Evolutionary conservation across 495 filamentous ascomycete genomes (phyloP), one percentile per base, ranked within the genome.

Genomic region (Trichocladium antarcticum): DNA sequence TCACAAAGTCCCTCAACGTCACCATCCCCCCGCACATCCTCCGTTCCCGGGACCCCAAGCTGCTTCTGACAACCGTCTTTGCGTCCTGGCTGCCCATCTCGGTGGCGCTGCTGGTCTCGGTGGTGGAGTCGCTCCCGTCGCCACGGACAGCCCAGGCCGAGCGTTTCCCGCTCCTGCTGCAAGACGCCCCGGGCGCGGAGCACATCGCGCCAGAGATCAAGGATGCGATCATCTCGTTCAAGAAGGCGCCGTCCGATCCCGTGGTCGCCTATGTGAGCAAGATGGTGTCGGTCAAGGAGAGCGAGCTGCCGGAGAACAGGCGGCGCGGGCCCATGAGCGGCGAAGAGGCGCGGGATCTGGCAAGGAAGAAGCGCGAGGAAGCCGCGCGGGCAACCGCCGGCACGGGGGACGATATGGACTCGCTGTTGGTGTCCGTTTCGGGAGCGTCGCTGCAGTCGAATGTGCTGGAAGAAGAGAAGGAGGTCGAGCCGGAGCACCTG

Each of bases 241-340:
- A 84, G 54, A 79, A 77, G 4, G 67, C 65, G 1, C 66, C 74
- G 8, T 74, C 78, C 0, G 83, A 83, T 40, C 90, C 92, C 2
- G 81, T 93, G 3, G 86, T 97, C 6, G 92, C 89, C 9, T 99
- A 93, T 55, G 87, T 99, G 36, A 96, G 89, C 66, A 99, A 99
- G 66, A 94, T 99, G 89, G 85, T 95, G 17, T 88, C 92, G 1
- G 78, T 97, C 15, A 89, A 87, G 1, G 86, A 89, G 57, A 95
- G 86, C 58, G 89, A 97, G 52, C 74, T 99, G 15, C 80, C 81
- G 1, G 74, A 87, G 43, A 87, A 89, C 51, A 90, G 81, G 59
- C 78, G 84, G 22, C 78, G 82, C 7, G 83, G 83, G 0, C 73
- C 78, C 24, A 75, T 99, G 57, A 90, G 78, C 44, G 81, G 85